phyloP scores from a whole-genome alignment of 2,329 filamentous ascomycete species.

The Plenodomus lindquistii region DNA sequence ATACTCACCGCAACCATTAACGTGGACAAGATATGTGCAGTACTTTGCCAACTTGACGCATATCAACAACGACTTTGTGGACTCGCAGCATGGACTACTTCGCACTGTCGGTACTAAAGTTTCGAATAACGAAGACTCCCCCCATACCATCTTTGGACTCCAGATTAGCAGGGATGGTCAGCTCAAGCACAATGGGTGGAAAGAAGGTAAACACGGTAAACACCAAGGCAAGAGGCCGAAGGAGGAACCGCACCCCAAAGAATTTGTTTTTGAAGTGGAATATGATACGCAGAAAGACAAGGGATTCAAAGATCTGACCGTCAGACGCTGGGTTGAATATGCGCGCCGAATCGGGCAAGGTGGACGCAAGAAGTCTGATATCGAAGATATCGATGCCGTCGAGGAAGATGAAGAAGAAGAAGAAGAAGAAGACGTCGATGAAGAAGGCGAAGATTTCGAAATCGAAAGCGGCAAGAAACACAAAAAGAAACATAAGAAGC shows the following conservation, averaged over 20 bases:
- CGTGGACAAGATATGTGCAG: constrained; percentile 79
- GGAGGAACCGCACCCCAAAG: constrained; percentile 60
- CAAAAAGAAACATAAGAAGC: constrained; percentile 54
- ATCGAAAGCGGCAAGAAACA: constrained; percentile 48
- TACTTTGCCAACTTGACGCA: constrained; percentile 93
- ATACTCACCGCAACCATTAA: constrained; percentile 83
- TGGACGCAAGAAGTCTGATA: constrained; percentile 15
- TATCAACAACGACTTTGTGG: constrained; percentile 73
- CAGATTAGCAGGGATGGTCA: constrained; percentile 31
- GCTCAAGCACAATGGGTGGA: constrained; percentile 56
- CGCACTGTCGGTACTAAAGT: not conserved
- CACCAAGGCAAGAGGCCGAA: constrained; percentile 53
- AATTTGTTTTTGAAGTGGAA: constrained; percentile 78
- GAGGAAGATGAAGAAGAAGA: constrained; percentile 22
- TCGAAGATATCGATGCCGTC: constrained; percentile 23
- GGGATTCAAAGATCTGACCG: constrained; percentile 81
- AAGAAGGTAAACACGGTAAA: constrained; percentile 67
- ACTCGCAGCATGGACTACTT: constrained; percentile 7
- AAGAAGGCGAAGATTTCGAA: constrained; percentile 31
- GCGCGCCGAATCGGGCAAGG: constrained; percentile 75
- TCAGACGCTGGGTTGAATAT: constrained; percentile 76
- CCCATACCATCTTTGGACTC: constrained; percentile 28
- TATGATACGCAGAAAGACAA: constrained; percentile 82
- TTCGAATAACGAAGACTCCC: constrained; percentile 12
- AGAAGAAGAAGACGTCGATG: constrained; percentile 13